Evolutionary conservation across 768 basidiomycete genomes (phyloP).

Genomic region (Cystofilobasidium bisporidii): DNA sequence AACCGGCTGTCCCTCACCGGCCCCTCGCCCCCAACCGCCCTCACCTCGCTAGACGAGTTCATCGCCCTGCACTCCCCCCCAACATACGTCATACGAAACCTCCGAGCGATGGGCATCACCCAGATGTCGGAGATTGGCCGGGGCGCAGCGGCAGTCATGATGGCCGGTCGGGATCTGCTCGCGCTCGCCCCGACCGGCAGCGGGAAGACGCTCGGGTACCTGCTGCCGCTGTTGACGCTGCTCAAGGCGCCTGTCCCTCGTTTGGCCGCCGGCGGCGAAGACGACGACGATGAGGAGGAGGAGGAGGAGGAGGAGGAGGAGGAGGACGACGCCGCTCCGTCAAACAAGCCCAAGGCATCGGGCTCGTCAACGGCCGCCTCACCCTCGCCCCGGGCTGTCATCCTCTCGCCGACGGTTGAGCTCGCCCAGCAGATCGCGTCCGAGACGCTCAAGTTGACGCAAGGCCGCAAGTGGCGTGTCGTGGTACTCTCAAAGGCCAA

Average conservation of each 20-base stretch:
- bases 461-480: slow-evolving; percentile 72
- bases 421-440: slow-evolving; percentile 92
- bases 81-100: slow-evolving; percentile 55
- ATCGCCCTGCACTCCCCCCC: slow-evolving; percentile 52
- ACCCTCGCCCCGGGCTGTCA: slow-evolving; percentile 50
- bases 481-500: slow-evolving; percentile 82
- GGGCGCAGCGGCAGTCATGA: slow-evolving; percentile 64
- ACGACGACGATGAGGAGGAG: not conserved
- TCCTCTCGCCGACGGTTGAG: slow-evolving; percentile 88
- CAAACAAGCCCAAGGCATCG: slow-evolving; percentile 40
- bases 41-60: slow-evolving; percentile 54
- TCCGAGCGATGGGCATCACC: slow-evolving; percentile 52
- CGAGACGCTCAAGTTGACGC: slow-evolving; percentile 71
- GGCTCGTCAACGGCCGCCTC: not conserved
- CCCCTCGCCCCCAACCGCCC: slow-evolving; percentile 53
- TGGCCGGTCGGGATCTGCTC: slow-evolving; percentile 76
- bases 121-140: slow-evolving; percentile 74
- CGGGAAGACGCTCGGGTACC: slow-evolving; percentile 89
- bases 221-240: slow-evolving; percentile 62
- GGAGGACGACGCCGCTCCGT: slow-evolving; percentile 35
- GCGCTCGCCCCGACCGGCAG: slow-evolving; percentile 96
- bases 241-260: slow-evolving; percentile 34
- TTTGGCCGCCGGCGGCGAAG: not conserved
- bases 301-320: slow-evolving; percentile 33
- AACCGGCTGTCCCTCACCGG: slow-evolving; percentile 69